These are phyloP conservation scores for Tetraselmis chui DNA, from an alignment of 139 green algal genomes.

Conservation along the genomic window DNA sequence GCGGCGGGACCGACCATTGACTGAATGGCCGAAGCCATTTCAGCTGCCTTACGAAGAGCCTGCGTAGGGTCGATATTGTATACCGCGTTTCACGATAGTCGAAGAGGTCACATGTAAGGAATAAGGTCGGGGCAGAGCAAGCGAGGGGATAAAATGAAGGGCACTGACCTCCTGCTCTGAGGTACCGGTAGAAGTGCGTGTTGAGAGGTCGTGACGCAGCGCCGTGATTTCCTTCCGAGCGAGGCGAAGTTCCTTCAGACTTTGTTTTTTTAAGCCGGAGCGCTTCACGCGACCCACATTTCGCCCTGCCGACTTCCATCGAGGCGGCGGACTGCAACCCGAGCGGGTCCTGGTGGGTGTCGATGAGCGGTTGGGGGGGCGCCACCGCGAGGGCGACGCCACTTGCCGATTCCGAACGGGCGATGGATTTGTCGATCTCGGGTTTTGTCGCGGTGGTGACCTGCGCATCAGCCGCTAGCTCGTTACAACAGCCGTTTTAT, in stretches of 20 bases:
- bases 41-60: background rate
- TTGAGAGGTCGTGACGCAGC: background rate
- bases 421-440: no score
- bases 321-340: background rate
- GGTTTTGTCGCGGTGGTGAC: no score
- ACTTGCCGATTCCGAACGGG: background rate
- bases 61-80: no score
- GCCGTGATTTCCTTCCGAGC: background rate
- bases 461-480: no score
- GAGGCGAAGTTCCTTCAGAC: background rate
- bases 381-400: background rate
- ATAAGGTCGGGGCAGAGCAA: no score
- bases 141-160: no score
- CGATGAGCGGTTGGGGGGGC: no score
- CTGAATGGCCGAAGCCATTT: background rate
- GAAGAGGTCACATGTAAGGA: no score
- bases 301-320: background rate
- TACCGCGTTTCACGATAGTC: no score
- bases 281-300: background rate
- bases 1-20: background rate
- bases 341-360: background rate
- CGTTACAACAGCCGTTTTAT: no score
- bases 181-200: background rate
- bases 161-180: background rate
- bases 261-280: background rate